Evolutionary conservation across 768 basidiomycete species (phyloP).

Genomic region (Hemileccinum rubropunctum): DNA sequence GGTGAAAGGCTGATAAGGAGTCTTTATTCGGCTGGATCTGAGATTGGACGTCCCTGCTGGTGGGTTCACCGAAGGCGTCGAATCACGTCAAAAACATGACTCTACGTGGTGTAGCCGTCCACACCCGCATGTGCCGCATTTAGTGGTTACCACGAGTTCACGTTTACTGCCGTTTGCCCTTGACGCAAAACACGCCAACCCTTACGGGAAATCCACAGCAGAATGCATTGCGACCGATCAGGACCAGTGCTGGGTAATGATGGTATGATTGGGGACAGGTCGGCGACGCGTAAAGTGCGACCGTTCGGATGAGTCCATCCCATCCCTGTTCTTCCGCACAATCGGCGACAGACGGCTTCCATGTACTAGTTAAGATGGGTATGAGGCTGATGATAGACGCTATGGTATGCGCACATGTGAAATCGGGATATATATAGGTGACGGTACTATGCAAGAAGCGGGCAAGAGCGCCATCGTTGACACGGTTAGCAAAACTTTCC

Average conservation of each 20-base stretch:
- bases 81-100: slow-evolving; percentile 27
- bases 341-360: slow-evolving; percentile 19
- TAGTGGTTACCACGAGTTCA: not conserved
- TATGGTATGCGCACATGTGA: slow-evolving; percentile 9
- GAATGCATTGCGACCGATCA: slow-evolving; percentile 25
- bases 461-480: slow-evolving; percentile 1
- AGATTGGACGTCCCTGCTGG: slow-evolving; percentile 24
- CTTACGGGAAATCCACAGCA: slow-evolving; percentile 13
- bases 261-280: slow-evolving; percentile 26
- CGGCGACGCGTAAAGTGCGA: slow-evolving; percentile 24
- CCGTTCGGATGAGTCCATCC: slow-evolving; percentile 4
- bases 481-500: slow-evolving; percentile 10
- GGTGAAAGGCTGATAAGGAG: slow-evolving; percentile 30
- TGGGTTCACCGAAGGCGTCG: slow-evolving; percentile 19
- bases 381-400: slow-evolving; percentile 13
- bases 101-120: no score
- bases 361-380: slow-evolving; percentile 9
- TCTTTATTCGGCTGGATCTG: slow-evolving; percentile 18
- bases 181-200: slow-evolving; percentile 6
- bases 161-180: not conserved
- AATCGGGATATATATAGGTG: slow-evolving; percentile 12
- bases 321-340: slow-evolving; percentile 15
- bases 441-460: slow-evolving; percentile 9
- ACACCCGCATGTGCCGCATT: slow-evolving; percentile 19
- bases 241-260: slow-evolving; percentile 4